Percentiles rank a stretch among this genome's conserved stretches.
These are phyloP conservation scores for Gracilaria caudata DNA, from an alignment of 23 red algal species.

Conservation along the genomic window DNA sequence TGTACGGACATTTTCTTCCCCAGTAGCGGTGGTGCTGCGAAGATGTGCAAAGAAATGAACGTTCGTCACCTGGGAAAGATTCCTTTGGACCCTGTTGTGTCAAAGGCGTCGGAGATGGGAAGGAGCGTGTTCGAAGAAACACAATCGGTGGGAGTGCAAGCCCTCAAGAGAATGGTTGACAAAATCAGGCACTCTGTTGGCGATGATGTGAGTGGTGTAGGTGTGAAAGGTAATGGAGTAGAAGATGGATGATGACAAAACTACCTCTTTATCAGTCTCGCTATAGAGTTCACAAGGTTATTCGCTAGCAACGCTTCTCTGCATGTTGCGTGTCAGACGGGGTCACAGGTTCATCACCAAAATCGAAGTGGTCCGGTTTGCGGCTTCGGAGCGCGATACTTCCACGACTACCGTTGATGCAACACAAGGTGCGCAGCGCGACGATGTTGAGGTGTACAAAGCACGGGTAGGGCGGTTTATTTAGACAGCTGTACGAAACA, in stretches of 20 bases:
- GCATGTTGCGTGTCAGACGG: too few species aligned
- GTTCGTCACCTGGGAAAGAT: conserved; percentile 86
- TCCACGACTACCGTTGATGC: background rate
- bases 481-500: background rate
- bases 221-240: background rate
- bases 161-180: conserved; percentile 45
- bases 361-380: background rate
- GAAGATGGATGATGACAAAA: background rate
- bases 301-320: too few species aligned
- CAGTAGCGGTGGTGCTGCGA: conserved; percentile 83
- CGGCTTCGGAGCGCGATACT: background rate
- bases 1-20: conserved; percentile 89
- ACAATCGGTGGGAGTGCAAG: conserved; percentile 35
- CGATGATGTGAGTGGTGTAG: background rate
- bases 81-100: conserved; percentile 86
- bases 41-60: conserved; percentile 68
- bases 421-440: background rate
- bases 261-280: background rate
- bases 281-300: background rate
- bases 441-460: background rate
- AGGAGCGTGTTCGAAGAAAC: conserved; percentile 50
- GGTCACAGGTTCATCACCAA: too few species aligned
- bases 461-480: background rate
- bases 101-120: conserved; percentile 73
- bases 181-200: conserved; percentile 40